Evolutionary conservation across 352 stramenopile genomes (phyloP).

Genomic region (Pythium brachiatum): DNA sequence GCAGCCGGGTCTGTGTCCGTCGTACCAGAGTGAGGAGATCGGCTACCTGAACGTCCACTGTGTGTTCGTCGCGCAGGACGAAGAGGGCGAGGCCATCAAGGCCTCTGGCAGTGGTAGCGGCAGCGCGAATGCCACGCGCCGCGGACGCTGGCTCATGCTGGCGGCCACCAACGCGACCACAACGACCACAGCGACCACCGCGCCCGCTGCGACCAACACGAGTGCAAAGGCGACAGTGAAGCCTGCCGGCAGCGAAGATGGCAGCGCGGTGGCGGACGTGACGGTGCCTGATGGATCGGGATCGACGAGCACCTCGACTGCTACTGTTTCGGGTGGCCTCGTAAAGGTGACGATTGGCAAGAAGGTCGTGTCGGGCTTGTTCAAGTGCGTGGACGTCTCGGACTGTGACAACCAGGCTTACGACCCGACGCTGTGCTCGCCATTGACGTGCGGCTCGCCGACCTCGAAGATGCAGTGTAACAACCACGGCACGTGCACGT

Average conservation of each 20-base stretch:
- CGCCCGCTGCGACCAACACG: constrained; percentile 2
- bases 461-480: constrained; percentile 29
- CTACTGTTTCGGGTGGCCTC: constrained; percentile 31
- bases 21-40: constrained; percentile 67
- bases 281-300: constrained; percentile 10
- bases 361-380: constrained; percentile 47
- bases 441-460: constrained; percentile 32
- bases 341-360: constrained; percentile 57
- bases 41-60: constrained; percentile 83
- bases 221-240: neutral
- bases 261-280: constrained; percentile 11
- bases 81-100: constrained; percentile 19
- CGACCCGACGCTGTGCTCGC: constrained; percentile 32
- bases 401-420: constrained; percentile 42
- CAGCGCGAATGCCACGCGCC: constrained; percentile 4
- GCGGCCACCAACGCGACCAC: constrained; percentile 17
- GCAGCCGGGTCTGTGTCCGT: constrained; percentile 71
- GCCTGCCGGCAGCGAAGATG: constrained; percentile 2
- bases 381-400: constrained; percentile 39
- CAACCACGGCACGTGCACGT: constrained; percentile 49
- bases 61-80: constrained; percentile 72
- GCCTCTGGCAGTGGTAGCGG: constrained; percentile 8
- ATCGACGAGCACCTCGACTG: constrained; percentile 23
- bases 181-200: constrained; percentile 13
- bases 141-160: constrained; percentile 24